These are phyloP conservation scores for Elsinoe ampelina DNA, from an alignment of 2,329 filamentous ascomycete species.

Conservation along the genomic window DNA sequence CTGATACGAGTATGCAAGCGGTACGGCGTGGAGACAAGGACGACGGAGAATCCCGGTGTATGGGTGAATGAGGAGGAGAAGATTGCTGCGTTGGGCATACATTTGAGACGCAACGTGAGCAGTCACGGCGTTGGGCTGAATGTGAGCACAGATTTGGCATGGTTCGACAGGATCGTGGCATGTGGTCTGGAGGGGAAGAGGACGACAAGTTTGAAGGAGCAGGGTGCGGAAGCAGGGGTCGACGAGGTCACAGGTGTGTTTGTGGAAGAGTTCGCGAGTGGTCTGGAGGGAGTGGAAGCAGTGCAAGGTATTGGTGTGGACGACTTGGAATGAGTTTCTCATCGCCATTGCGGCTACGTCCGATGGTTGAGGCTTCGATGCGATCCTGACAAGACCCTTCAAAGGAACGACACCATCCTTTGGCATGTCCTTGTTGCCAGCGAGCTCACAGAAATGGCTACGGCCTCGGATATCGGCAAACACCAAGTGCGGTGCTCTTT, in stretches of 20 bases:
- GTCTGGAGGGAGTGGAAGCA: slow-evolving; percentile 22
- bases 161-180: slow-evolving; percentile 70
- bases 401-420: too few species aligned
- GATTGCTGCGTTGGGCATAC: slow-evolving; percentile 87
- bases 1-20: slow-evolving; percentile 56
- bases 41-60: slow-evolving; percentile 71
- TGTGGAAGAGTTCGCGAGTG: slow-evolving; percentile 31
- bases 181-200: slow-evolving; percentile 75
- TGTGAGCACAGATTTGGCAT: slow-evolving; percentile 54
- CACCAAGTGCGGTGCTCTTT: too few species aligned
- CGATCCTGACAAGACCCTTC: too few species aligned
- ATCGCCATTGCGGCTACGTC: too few species aligned
- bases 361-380: not conserved
- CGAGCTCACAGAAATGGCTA: too few species aligned
- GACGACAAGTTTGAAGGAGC: slow-evolving; percentile 62
- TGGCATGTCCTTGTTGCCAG: too few species aligned
- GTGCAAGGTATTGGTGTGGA: slow-evolving; percentile 18
- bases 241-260: slow-evolving; percentile 33
- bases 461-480: too few species aligned
- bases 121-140: slow-evolving; percentile 80
- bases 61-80: slow-evolving; percentile 58
- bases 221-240: slow-evolving; percentile 35
- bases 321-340: slow-evolving; percentile 14
- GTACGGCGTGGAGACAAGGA: slow-evolving; percentile 54
- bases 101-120: slow-evolving; percentile 72